A percentile compares a stretch with the other conserved stretches of the same genome.
Conservation (phyloP, 2,329 filamentous ascomycete species). For the Capronia americana region DNA sequence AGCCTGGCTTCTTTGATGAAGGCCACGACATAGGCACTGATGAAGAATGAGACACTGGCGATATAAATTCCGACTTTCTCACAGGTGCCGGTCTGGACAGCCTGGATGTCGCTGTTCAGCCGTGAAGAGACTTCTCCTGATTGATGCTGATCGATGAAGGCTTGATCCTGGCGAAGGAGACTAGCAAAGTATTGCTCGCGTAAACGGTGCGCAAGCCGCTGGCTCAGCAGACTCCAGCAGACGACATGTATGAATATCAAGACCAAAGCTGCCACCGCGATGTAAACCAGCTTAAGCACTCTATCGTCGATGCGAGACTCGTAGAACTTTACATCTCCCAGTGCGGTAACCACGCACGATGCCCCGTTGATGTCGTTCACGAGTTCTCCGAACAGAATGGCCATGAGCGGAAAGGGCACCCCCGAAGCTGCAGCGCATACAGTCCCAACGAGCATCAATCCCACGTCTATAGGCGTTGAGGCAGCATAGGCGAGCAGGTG, state of each 20-base stretch:
- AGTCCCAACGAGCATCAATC: constrained; percentile 39
- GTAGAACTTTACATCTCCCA: constrained; percentile 1
- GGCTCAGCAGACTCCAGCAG: constrained; percentile 69
- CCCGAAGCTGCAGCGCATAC: constrained; percentile 47
- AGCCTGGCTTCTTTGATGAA: constrained; percentile 56
- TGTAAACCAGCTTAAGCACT: too few species aligned
- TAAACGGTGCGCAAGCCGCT: constrained; percentile 67
- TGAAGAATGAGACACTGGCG: constrained; percentile 54
- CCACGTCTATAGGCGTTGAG: constrained; percentile 24
- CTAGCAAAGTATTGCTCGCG: constrained; percentile 54
- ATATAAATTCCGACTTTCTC: constrained; percentile 58
- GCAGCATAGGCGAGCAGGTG: constrained; percentile 26
- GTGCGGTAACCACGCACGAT: constrained; percentile 19
- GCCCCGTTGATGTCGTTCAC: constrained; percentile 47
- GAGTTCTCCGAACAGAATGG: constrained; percentile 50
- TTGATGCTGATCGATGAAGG: constrained; percentile 47
- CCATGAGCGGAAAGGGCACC: constrained; percentile 49
- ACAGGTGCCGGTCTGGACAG: constrained; percentile 55
- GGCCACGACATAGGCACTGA: constrained; percentile 56
- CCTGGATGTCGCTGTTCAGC: constrained; percentile 55
- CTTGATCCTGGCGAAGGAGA: constrained; percentile 40
- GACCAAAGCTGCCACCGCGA: too few species aligned
- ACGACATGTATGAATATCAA: constrained; percentile 65
- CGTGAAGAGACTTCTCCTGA: constrained; percentile 55
- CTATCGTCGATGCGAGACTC: too few species aligned